Evolutionary conservation across 2,329 filamentous ascomycete genomes (phyloP), one percentile per base, ranked within the genome.

Genomic region (Colletotrichum orbiculare): DNA sequence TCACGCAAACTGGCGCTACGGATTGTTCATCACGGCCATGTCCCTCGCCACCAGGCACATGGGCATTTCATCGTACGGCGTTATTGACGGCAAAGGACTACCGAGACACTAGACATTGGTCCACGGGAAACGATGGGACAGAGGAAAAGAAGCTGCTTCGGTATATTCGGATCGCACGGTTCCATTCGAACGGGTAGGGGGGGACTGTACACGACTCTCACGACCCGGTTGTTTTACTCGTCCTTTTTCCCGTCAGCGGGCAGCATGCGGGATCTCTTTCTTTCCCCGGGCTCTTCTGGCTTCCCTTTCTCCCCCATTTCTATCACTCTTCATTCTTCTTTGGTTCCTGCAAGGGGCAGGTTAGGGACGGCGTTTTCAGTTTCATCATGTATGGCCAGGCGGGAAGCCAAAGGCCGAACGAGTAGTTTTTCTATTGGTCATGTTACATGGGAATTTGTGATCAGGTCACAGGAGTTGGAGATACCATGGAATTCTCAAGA

Each of bases 71-170:
- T 65, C 39, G 43, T 42, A 62, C 41, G 57, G 62, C 57, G 58
- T 65, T 65, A 61, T 65, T 35, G 50, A 61, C 50, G 73, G 73
- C 54, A 73, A 76, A 47, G 53, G 60, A 38, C 47, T 17, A 64
- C 48, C 48, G 52, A 66, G 48, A 66, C 48, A 66, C 6, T 66
- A 66, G 63, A 66, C 47, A 54, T 54, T 64, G 59, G 63, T 48
- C 64, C 60, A 66, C 38, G 59, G 63, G 63, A 64, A 47, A 66
- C 46, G 60, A 63, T 47, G 53, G 46, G 47, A 53, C 17, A 48
- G 41, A 39, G 46, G 54, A 39, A 64, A 66, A 60, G 25, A 34
- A 39, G 38, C 37, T 42, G 25, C 25, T 4, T 25, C 25, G 25
- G 25, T 25, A 4, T 25, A 4, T 52, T 39, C 35, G 41, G 47